phyloP scores from a whole-genome alignment of 768 basidiomycete genomes.

The Paxillus involutus region DNA sequence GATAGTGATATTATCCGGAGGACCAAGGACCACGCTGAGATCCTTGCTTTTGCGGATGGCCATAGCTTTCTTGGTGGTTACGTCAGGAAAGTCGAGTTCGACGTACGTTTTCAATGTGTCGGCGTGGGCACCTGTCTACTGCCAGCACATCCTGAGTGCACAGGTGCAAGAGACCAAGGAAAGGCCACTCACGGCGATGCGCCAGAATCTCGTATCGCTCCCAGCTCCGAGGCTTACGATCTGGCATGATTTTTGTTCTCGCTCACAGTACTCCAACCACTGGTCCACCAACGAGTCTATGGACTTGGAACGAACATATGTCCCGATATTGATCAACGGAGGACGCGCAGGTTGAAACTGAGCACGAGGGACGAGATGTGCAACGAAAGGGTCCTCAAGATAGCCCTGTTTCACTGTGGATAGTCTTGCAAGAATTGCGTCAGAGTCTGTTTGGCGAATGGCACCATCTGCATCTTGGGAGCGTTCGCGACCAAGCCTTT shows the following conservation, averaged over 20 bases:
- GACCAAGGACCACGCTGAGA: constrained; percentile 19
- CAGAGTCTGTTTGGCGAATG: constrained; percentile 76
- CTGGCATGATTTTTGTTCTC: constrained; percentile 59
- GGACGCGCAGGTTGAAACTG: constrained; percentile 62
- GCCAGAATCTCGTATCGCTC: constrained; percentile 95
- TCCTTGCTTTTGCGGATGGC: constrained; percentile 67
- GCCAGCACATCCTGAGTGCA: constrained; percentile 1
- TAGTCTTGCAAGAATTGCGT: constrained; percentile 79
- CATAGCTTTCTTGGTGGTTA: constrained; percentile 82
- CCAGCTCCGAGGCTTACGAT: constrained; percentile 95
- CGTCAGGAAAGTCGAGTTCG: constrained; percentile 89
- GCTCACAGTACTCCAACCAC: constrained; percentile 53
- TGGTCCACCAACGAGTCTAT: constrained; percentile 74
- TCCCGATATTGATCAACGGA: constrained; percentile 94
- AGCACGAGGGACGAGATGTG: constrained; percentile 63
- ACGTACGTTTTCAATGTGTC: constrained; percentile 61
- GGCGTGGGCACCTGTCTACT: constrained; percentile 57
- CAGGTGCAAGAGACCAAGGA: constrained; percentile 5
- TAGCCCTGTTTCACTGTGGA: constrained; percentile 88
- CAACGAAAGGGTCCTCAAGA: constrained; percentile 72
- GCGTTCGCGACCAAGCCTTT: constrained; percentile 13
- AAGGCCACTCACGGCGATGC: constrained; percentile 65
- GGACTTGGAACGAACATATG: constrained; percentile 78
- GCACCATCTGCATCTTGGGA: constrained; percentile 53
- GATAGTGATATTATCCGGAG: constrained; percentile 14